Conservation (phyloP, 202 grass and related monocot species). For the Schoenoplectus tabernaemontani region DNA sequence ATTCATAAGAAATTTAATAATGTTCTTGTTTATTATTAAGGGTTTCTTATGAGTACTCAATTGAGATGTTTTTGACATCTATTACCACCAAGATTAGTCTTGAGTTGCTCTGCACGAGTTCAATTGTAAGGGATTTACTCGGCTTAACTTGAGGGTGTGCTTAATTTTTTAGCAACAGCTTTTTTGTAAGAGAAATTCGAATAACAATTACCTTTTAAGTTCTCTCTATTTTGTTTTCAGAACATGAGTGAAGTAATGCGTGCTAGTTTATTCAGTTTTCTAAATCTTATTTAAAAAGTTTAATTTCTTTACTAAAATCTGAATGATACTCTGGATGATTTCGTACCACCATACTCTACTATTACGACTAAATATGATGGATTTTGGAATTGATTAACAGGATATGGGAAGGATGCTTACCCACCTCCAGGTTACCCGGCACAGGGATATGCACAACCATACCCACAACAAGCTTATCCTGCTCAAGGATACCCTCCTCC, state of each 20-base stretch:
- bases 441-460: slow-evolving; percentile 29
- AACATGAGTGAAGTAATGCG: neutral
- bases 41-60: too few species aligned
- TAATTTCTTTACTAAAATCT: too few species aligned
- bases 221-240: neutral
- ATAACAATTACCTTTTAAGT: neutral
- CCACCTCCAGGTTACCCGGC: slow-evolving; percentile 51
- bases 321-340: too few species aligned
- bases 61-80: too few species aligned
- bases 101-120: neutral
- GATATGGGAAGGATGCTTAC: slow-evolving; percentile 37
- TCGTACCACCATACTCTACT: too few species aligned
- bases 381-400: slow-evolving; percentile 19
- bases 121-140: neutral
- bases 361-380: neutral
- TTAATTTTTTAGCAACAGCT: too few species aligned
- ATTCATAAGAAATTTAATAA: neutral
- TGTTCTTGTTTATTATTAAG: too few species aligned
- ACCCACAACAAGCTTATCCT: slow-evolving; percentile 43
- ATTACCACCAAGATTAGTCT: neutral
- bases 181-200: too few species aligned
- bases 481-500: slow-evolving; percentile 72
- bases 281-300: too few species aligned
- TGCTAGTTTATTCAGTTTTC: neutral
- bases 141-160: neutral